Evolutionary conservation across 192 early-diverging fungal genomes (phyloP), one percentile per base, ranked within the genome.

Genomic region (Dissophora ornata): DNA sequence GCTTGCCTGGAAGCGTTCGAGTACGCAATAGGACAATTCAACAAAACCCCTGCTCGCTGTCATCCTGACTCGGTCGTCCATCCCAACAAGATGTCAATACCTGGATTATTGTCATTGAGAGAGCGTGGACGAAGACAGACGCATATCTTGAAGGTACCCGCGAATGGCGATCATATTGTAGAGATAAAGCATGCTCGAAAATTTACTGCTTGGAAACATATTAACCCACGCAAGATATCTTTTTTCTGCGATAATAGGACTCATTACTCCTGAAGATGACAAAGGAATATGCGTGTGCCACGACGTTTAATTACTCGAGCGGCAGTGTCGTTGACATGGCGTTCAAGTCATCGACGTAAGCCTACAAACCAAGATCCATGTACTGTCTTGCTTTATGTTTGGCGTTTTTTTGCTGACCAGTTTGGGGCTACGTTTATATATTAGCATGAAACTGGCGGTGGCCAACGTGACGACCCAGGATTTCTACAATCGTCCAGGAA

Each of bases 261-360:
- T 46, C 53, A 33, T 36, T 64, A 10, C 38, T 50, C 21, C 29
- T 65, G 15, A 45, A 19, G 2, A 56, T 42, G 21, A 18, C 45
- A 22, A 45, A 28, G 29, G n/a, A 48, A 3, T 77, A 67, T 24
- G 28, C n/a, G 2, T 50, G 45, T 15, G 73, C 60, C 18, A 67
- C 64, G 0, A 48, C 64, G 1, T 77, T 77, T 29, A 67, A 77
- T 30, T 77, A 48, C 26, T 24, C 57, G 25, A 67, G 64, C 13
- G 73, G 63, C 2, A 67, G 73, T 44, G 65, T 77, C 0, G 64
- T 77, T 1, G 73, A 77, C 13, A 62, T 77, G 50, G 73, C 59
- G 0, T 42, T 77, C 4, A 77, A 77, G n/a, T 3, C 40, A 7
- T 59, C 65, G 15, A 59, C 57, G 29, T 62, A 59, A 61, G 62